Base-by-base conservation (phyloP, 495 filamentous ascomycete genomes). In the Halenospora varia region DNA sequence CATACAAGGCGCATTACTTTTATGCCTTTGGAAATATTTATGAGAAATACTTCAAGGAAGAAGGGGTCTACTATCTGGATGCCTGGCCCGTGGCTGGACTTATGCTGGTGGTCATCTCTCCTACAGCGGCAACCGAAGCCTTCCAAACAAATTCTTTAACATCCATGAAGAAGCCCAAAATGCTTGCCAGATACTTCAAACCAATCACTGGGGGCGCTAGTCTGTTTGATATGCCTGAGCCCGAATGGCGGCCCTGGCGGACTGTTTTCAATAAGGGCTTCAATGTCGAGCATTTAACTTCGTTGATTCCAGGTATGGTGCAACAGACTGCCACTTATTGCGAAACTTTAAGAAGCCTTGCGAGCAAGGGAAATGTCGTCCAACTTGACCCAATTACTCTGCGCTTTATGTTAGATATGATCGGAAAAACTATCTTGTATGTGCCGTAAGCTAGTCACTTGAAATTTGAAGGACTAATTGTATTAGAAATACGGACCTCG, bases 361-460 rank as follows among this genome's bases (percentile, higher is more conserved):
- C 64, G 22, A 18, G 41, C 10, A 57, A 45, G 0, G 68, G 66
- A 10, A 65, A 68, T 39, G 49, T 71, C 22, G 69, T 73, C 25
- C 54, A 86, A 69, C 66, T 90, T 46, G 87, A 88, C 69, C 86
- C 84, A 61, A 70, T 88, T 68, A 80, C 80, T 15, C 80, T 83
- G 29, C 82, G 83, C 62, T 73, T 92, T 69, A 73, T 86, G 64
- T 77, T 90, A 73, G 88, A 92, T 64, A 88, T 92, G 60, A 77
- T 72, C 18, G 72, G 72, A 11, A 60, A 59, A 13, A 52, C 73
- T 3, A 59, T 70, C 3, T 66, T 73, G 48, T 51, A 20, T 6
- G 48, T 51, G 19, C 15, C 13, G 10, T 6, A 24, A 4, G 48
- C 24, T 24, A 49, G 22, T 19, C 24, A n/a, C 20, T 41, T 6